A percentile compares a stretch with the other conserved stretches of the same genome.
These are phyloP conservation scores for Claviceps arundinis DNA, from an alignment of 2,329 filamentous ascomycete genomes.

Conservation along the genomic window DNA sequence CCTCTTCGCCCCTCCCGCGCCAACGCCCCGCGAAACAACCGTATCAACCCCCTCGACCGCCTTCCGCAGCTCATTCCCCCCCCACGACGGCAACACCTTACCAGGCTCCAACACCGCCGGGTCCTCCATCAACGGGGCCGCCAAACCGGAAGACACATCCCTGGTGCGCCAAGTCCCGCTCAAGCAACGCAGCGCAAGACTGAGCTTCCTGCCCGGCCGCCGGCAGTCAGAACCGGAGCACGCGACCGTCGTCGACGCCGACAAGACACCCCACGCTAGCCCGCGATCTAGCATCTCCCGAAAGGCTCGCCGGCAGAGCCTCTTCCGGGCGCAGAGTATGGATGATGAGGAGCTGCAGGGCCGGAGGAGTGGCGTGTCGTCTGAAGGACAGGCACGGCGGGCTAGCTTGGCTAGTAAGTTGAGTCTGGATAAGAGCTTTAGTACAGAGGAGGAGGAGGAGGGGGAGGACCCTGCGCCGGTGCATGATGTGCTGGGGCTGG, in stretches of 20 bases:
- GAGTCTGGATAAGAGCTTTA: constrained; percentile 16
- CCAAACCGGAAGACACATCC: constrained; percentile 34
- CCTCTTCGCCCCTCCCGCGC: constrained; percentile 41
- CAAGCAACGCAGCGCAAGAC: constrained; percentile 37
- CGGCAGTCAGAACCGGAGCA: constrained; percentile 30
- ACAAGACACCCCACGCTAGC: constrained; percentile 15
- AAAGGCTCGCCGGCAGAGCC: constrained; percentile 26
- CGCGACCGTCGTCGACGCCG: constrained; percentile 17
- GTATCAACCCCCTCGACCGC: constrained; percentile 28
- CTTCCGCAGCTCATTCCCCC: constrained; percentile 32
- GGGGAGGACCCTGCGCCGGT: constrained; percentile 9
- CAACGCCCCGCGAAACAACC: constrained; percentile 23
- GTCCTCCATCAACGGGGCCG: constrained; percentile 17
- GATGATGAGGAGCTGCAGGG: constrained; percentile 14
- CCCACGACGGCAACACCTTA: constrained; percentile 21
- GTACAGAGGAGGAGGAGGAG: constrained; percentile 7
- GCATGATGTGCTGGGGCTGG: constrained; percentile 17
- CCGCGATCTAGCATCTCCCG: constrained; percentile 21
- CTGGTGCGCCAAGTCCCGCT: constrained; percentile 37
- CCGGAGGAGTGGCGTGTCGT: not conserved
- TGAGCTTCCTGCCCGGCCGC: constrained; percentile 41
- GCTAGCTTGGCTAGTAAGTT: constrained; percentile 14
- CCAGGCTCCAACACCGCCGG: constrained; percentile 20
- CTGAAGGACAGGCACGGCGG: constrained; percentile 6
- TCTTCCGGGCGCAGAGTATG: constrained; percentile 29